Evolutionary conservation across 2,329 filamentous ascomycete genomes (phyloP).

Genomic region (Apiospora phragmitis): DNA sequence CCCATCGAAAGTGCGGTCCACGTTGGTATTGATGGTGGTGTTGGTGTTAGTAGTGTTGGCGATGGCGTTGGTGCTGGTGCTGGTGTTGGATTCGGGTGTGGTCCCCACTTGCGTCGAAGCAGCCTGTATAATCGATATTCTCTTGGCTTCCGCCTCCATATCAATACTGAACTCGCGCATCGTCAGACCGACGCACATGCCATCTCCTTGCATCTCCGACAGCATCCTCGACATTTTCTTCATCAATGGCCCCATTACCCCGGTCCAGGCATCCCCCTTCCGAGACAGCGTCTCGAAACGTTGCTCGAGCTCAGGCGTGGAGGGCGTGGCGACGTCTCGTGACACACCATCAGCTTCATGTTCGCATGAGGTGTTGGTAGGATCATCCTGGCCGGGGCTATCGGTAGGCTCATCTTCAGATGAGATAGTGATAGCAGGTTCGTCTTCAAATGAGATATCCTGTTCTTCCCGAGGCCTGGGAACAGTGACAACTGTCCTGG

Average conservation of each 20-base stretch:
- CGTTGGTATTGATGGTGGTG: neutral
- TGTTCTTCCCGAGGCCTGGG: neutral
- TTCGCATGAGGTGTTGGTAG: neutral
- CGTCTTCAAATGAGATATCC: neutral
- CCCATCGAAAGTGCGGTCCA: conserved; percentile 9
- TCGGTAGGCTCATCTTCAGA: neutral
- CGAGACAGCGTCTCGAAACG: conserved; percentile 20
- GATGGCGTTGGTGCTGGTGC: neutral
- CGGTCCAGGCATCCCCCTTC: conserved; percentile 21
- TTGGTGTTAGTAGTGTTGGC: too few species aligned
- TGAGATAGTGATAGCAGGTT: neutral
- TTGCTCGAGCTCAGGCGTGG: conserved; percentile 19
- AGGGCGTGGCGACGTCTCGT: neutral
- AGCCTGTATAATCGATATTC: conserved; percentile 5
- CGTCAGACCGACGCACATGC: conserved; percentile 8
- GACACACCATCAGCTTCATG: neutral
- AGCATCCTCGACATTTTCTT: conserved; percentile 24
- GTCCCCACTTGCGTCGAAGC: neutral
- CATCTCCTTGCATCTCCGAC: conserved; percentile 20
- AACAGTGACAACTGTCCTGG: conserved; percentile 13
- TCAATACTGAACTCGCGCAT: conserved; percentile 16
- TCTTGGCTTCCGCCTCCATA: conserved; percentile 12
- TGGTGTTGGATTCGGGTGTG: neutral
- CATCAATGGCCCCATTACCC: conserved; percentile 19
- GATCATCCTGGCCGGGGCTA: neutral